Base-by-base conservation (phyloP, 2,329 filamentous ascomycete genomes). In the Parastagonospora nodorum region DNA sequence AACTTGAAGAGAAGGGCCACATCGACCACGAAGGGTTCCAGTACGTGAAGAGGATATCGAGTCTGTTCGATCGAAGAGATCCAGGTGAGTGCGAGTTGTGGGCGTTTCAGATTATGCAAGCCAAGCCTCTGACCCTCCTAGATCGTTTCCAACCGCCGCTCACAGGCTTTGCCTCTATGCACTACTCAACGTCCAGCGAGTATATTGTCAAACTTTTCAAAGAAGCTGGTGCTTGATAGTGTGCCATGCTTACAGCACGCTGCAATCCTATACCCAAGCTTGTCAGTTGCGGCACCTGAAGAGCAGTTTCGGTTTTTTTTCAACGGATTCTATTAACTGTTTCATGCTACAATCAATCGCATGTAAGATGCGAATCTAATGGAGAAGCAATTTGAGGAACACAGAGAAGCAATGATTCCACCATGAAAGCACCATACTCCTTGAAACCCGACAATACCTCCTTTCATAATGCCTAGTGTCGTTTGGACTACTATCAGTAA, bases 151-250 rank as follows among this genome's bases (percentile, higher is more conserved):
- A 65, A 45, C 59, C 62, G 39, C 68, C 68, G 9, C 56, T 67
- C 15, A 65, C 62, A n/a, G 64, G 64, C 7, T 60, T 65, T 35
- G 47, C 59, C 33, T 44, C 61, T 31, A 58, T 57, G 8, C 58
- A 67, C 19, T 62, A 60, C 48, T 65, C 67, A 11, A 57, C 63
- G 42, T 58, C 58, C n/a, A 71, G 60, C 51, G 53, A 64, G 51
- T 72, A 68, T 67, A 72, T 72, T 37, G 59, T 54, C 12, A 60
- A 63, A 29, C 61, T 73, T 27, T 67, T 73, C 55, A 64, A 66
- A 48, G 60, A 64, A 55, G 67, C 68, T 46, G 68, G 67, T 38
- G 66, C 63, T 27, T 71, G 45, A 58, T 16, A 24, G 19, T 15
- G 28, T 8, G 19, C 12, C 37, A 16, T 24, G 19, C 11, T 8